Base-by-base conservation (phyloP, 768 basidiomycete genomes). In the Suillus alpinus region DNA sequence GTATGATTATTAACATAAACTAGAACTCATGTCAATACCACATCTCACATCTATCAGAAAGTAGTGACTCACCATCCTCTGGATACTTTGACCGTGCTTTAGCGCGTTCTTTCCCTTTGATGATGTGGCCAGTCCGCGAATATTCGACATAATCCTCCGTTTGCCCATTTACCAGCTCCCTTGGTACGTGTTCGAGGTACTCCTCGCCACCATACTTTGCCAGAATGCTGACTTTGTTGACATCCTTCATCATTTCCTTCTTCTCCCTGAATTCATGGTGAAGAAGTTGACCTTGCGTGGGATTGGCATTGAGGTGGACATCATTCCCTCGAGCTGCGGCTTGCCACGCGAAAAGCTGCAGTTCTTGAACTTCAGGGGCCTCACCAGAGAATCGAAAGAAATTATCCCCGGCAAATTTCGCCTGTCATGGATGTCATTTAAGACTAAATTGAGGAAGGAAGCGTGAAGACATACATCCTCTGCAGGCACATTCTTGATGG, bases 111-210 rank as follows among this genome's bases (percentile, higher is more conserved):
- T 86, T 85, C 34, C 97, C 97, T 76, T 92, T 95, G 66, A 98
- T 81, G 58, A 98, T 83, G 69, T 91, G 87, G 20, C 97, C 97
- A 26, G 92, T 84, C 63, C 94, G 81, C 59, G 94, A 95, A 74
- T 98, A 99, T 77, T 99, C 97, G 49, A 98, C 92, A 63, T 99
- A 99, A 63, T 95, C 85, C 73, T 98, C 97, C 40, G 95, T 96
- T 77, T 98, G 95, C 0, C 97, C 97, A 64, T 89, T 87, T n/a
- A 94, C 73, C 36, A 99, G 80, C 74, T 98, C 97, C 71, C 86
- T 89, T 20, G 97, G 94, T n/a, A 89, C 88, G 23, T 83, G 86
- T 73, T 93, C 87, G 57, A 99, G 80, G 75, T 96, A 95, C 73
- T 95, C 82, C 68, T 89, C 96, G 29, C 97, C 97, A 44, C 97